Evolutionary conservation across 257 asterid genomes (phyloP).

Genomic region (Sherardia arvensis): DNA sequence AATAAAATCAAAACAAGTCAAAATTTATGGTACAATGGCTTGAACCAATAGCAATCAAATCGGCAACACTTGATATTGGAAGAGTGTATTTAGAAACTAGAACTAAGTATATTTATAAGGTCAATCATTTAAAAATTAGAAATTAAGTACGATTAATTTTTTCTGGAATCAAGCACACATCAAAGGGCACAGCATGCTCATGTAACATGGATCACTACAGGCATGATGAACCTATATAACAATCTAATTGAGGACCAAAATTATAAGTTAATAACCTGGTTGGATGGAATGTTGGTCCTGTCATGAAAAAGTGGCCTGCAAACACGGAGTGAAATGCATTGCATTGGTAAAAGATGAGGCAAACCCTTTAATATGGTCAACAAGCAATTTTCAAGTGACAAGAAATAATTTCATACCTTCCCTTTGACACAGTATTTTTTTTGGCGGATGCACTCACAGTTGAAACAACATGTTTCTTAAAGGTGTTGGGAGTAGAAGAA

Average conservation of each 20-base stretch:
- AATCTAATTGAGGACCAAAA: neutral
- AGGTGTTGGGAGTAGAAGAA: conserved; percentile 5
- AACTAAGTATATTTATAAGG: too few species aligned
- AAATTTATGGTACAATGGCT: neutral
- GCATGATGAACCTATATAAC: neutral
- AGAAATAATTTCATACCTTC: conserved; percentile 46
- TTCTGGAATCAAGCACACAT: neutral
- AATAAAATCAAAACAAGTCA: neutral
- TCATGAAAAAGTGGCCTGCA: conserved; percentile 55
- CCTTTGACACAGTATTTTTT: conserved; percentile 30
- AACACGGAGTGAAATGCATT: conserved; percentile 1
- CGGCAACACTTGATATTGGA: neutral
- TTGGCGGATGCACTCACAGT: conserved; percentile 22
- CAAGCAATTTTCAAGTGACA: neutral
- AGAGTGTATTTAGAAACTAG: neutral
- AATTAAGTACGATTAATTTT: neutral
- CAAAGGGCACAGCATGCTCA: neutral
- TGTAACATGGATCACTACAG: neutral
- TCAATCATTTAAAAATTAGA: neutral
- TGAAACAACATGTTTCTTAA: conserved; percentile 20
- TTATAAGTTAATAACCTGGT: conserved; percentile 32
- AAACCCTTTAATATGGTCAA: neutral
- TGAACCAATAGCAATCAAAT: neutral
- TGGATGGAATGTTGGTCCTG: conserved; percentile 21
- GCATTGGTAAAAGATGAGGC: conserved; percentile 14